phyloP scores from a whole-genome alignment of 805 yeast species.

The Saccharomycopsis olivae region DNA sequence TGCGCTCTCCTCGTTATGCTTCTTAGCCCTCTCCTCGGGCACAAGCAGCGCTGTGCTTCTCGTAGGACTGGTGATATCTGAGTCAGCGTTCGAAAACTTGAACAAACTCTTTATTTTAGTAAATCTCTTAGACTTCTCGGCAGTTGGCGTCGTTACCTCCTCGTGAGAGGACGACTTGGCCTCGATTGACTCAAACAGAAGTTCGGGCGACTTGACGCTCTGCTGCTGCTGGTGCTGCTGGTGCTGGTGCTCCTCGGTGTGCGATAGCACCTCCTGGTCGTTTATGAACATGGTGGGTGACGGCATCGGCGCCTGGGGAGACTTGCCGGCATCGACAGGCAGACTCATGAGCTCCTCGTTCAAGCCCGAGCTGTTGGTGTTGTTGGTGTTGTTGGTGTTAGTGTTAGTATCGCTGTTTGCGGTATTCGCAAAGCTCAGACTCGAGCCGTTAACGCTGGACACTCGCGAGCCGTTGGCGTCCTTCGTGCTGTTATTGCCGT shows the following conservation, averaged over 20 bases:
- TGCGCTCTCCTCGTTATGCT: no score
- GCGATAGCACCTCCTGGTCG: not conserved
- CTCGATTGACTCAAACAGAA: not conserved
- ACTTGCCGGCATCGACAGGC: not conserved
- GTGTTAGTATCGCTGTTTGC: not conserved
- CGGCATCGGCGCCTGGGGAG: not conserved
- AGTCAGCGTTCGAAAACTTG: constrained; percentile 18
- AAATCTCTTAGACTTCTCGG: constrained; percentile 20
- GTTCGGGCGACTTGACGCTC: not conserved
- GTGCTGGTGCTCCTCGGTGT: not conserved
- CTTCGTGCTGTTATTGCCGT: constrained; percentile 1
- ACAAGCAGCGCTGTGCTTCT: constrained; percentile 7
- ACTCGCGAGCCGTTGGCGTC: not conserved
- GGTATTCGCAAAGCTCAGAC: not conserved
- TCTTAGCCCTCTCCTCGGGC: no score
- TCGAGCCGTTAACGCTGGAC: not conserved
- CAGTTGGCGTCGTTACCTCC: not conserved
- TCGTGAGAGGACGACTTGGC: not conserved
- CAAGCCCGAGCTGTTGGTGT: not conserved
- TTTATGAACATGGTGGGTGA: constrained; percentile 22
- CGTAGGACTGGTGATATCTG: constrained; percentile 2
- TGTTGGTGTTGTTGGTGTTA: not conserved
- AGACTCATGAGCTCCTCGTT: not conserved
- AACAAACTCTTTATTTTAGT: constrained; percentile 25
- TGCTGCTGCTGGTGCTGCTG: not conserved